Evolutionary conservation across 192 early-diverging fungal genomes (phyloP).

Genomic region (Coemansia umbellata): DNA sequence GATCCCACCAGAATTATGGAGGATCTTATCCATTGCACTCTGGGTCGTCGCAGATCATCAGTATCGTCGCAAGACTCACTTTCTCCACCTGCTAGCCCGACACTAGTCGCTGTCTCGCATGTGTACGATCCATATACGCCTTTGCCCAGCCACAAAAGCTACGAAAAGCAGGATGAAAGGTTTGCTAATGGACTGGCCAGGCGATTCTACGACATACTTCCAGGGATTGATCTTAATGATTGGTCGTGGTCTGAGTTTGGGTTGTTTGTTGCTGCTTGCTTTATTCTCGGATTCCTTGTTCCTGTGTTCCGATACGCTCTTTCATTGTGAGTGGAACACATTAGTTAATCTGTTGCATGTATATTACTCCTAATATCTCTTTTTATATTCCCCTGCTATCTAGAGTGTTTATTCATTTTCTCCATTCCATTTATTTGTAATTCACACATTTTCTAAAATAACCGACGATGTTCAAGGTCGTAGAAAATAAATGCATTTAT

Average conservation of each 20-base stretch:
- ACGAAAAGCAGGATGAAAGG: conserved; percentile 12
- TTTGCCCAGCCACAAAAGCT: neutral
- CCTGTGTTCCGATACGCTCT: conserved; percentile 24
- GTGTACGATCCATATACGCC: conserved; percentile 10
- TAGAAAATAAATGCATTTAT: too few relatives aligned
- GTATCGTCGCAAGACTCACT: conserved; percentile 28
- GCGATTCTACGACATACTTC: conserved; percentile 33
- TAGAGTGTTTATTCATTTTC: too few relatives aligned
- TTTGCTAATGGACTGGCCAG: conserved; percentile 27
- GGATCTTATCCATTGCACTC: conserved; percentile 43
- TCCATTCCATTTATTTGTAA: too few relatives aligned
- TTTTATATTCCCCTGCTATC: too few relatives aligned
- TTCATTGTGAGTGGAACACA: too few relatives aligned
- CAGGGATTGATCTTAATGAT: conserved; percentile 40
- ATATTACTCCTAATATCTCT: neutral
- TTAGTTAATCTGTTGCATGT: neutral
- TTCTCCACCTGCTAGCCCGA: conserved; percentile 15
- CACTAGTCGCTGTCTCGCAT: conserved; percentile 31
- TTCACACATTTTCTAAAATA: too few relatives aligned
- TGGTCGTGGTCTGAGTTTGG: conserved; percentile 51
- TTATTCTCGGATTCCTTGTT: conserved; percentile 33
- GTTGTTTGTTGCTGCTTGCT: conserved; percentile 35
- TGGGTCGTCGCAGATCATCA: conserved; percentile 26
- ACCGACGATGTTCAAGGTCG: too few relatives aligned
- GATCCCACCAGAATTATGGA: conserved; percentile 51